A percentile compares a stretch with the other conserved stretches of the same genome.
Evolutionary conservation across 345 rosid species (phyloP).

Genomic region (Cochlearia excelsa): DNA sequence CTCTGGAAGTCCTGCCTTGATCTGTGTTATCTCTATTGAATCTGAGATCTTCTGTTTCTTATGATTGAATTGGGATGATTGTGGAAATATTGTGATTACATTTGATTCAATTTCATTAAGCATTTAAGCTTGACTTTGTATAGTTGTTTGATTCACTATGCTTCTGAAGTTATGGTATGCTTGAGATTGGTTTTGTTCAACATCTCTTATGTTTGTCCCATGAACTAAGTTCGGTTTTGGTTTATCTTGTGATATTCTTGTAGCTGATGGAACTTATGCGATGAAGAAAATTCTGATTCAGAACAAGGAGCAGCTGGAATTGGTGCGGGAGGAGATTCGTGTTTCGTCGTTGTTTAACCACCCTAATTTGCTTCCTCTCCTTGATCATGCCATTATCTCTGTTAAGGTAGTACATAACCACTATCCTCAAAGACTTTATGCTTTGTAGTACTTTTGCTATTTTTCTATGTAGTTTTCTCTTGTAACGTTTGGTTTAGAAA

Average conservation of each 20-base stretch:
- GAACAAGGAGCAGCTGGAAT: slow-evolving; percentile 75
- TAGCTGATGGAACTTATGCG: slow-evolving; percentile 90
- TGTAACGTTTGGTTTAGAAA: slow-evolving; percentile 17
- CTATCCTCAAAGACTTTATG: neutral
- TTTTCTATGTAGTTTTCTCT: slow-evolving; percentile 4
- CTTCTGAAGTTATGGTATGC: slow-evolving; percentile 3
- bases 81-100: slow-evolving; percentile 3
- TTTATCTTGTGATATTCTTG: slow-evolving; percentile 19
- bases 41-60: slow-evolving; percentile 3
- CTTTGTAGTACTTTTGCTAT: neutral
- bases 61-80: slow-evolving; percentile 4
- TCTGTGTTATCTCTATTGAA: slow-evolving; percentile 17
- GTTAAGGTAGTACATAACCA: slow-evolving; percentile 62
- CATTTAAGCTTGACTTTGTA: neutral
- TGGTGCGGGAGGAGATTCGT: slow-evolving; percentile 90
- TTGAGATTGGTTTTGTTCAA: slow-evolving; percentile 4
- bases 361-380: slow-evolving; percentile 86
- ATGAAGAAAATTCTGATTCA: slow-evolving; percentile 97
- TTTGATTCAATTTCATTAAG: neutral
- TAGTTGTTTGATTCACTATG: neutral
- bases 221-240: slow-evolving; percentile 5
- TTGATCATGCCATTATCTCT: slow-evolving; percentile 89
- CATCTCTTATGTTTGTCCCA: neutral
- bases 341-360: slow-evolving; percentile 88
- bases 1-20: neutral